Evolutionary conservation across 257 asterid genomes (phyloP).

Genomic region (Ballota nigra): DNA sequence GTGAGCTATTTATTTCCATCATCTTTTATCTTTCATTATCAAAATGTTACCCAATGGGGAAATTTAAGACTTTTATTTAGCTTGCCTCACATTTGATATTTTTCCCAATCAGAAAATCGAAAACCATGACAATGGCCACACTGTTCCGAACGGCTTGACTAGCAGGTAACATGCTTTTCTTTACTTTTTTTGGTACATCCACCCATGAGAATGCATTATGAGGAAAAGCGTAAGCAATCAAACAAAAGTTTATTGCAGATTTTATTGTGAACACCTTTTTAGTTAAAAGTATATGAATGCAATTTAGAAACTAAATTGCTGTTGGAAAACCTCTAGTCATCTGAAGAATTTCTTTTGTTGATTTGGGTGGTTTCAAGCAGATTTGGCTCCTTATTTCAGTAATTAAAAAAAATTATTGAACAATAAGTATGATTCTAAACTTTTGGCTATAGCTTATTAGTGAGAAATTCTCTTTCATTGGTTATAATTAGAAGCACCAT

Average conservation of each 20-base stretch:
- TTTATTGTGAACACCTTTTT: neutral
- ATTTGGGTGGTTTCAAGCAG: neutral
- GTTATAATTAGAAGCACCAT: neutral
- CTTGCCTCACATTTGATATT: conserved; percentile 22
- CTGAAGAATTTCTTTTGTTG: neutral
- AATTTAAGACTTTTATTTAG: conserved; percentile 1
- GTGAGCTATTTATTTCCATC: conserved; percentile 27
- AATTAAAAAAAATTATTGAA: neutral
- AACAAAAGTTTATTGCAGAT: neutral
- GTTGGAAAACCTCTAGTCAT: neutral
- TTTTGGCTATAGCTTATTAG: neutral
- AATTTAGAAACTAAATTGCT: neutral
- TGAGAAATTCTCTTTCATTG: neutral
- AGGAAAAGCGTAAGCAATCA: neutral
- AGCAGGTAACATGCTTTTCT: conserved; percentile 35
- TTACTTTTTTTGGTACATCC: conserved; percentile 11
- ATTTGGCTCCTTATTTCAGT: neutral
- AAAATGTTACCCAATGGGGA: neutral
- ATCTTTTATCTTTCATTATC: neutral
- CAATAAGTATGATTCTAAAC: too few relatives aligned
- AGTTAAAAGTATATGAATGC: neutral
- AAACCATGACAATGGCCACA: conserved; percentile 29
- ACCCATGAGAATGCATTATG: neutral
- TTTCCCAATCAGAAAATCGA: conserved; percentile 33
- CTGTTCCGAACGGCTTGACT: conserved; percentile 9